These are phyloP conservation scores for Lepidium campestre DNA, from an alignment of 441 rosid genomes.

Conservation along the genomic window DNA sequence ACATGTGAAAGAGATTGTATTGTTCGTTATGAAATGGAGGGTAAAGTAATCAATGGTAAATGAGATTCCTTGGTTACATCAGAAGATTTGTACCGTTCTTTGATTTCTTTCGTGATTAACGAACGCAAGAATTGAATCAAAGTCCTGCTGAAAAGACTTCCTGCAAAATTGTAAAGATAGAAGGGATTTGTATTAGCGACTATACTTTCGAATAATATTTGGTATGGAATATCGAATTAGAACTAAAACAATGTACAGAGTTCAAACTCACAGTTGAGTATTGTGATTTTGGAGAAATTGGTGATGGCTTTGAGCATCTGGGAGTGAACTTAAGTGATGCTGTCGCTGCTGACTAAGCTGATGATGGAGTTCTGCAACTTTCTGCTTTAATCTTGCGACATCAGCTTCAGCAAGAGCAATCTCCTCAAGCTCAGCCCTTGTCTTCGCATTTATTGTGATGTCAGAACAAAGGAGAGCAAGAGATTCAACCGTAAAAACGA, in stretches of 20 bases:
- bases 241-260: slow-evolving; percentile 29
- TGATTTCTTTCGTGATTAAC: slow-evolving; percentile 90
- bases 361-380: slow-evolving; percentile 93
- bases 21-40: neutral
- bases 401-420: slow-evolving; percentile 98
- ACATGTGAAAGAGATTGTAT: neutral
- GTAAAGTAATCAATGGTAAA: neutral
- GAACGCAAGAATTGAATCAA: slow-evolving; percentile 84
- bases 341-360: slow-evolving; percentile 93
- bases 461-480: slow-evolving; percentile 24
- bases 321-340: slow-evolving; percentile 72
- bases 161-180: slow-evolving; percentile 33
- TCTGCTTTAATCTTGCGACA: slow-evolving; percentile 93
- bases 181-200: neutral
- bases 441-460: slow-evolving; percentile 44
- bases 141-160: slow-evolving; percentile 84
- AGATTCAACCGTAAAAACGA: slow-evolving; percentile 6
- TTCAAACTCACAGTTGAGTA: slow-evolving; percentile 76
- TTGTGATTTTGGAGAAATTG: slow-evolving; percentile 74
- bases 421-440: slow-evolving; percentile 98
- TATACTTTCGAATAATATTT: neutral
- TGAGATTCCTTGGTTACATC: neutral
- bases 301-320: slow-evolving; percentile 75
- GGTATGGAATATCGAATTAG: neutral
- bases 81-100: slow-evolving; percentile 49